Percentiles rank a stretch among this genome's conserved stretches.
Evolutionary conservation across 2,329 filamentous ascomycete species (phyloP).

Genomic region (Colletotrichum karsti): DNA sequence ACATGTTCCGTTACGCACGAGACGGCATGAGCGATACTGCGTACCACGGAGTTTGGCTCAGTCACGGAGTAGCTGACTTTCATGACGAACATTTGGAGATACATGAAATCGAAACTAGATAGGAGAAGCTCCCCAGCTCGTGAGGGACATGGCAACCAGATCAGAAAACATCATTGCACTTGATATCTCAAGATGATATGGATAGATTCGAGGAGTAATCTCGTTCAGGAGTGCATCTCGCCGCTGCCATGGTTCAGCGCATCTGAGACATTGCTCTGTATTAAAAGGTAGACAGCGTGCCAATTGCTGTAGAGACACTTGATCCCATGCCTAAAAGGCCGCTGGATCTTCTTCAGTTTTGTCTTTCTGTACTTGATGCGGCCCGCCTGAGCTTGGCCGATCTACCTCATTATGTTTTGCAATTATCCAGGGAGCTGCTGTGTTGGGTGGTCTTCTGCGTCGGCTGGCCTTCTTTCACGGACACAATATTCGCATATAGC

Average conservation of each 20-base stretch:
- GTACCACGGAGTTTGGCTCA: not conserved
- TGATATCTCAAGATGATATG: too few relatives aligned
- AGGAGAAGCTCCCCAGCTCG: too few relatives aligned
- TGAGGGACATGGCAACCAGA: too few relatives aligned
- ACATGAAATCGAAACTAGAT: too few relatives aligned
- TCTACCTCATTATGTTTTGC: not conserved
- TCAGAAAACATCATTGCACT: too few relatives aligned
- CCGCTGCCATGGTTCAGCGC: not conserved
- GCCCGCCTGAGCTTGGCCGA: not conserved
- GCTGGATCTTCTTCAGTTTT: too few relatives aligned
- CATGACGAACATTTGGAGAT: too few relatives aligned
- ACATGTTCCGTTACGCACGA: slow-evolving; percentile 11
- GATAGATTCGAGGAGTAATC: too few relatives aligned
- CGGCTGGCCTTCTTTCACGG: not conserved
- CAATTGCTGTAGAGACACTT: not conserved
- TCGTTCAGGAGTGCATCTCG: too few relatives aligned
- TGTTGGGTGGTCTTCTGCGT: too few relatives aligned
- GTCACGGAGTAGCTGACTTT: too few relatives aligned
- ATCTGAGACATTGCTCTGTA: slow-evolving; percentile 1
- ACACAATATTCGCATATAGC: not conserved
- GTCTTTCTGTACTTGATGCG: not conserved
- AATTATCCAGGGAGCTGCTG: not conserved
- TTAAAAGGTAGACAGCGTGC: not conserved
- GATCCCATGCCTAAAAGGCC: too few relatives aligned
- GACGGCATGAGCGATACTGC: not conserved